Conservation (phyloP, 495 filamentous ascomycete species). For the Tuber calosporum region DNA sequence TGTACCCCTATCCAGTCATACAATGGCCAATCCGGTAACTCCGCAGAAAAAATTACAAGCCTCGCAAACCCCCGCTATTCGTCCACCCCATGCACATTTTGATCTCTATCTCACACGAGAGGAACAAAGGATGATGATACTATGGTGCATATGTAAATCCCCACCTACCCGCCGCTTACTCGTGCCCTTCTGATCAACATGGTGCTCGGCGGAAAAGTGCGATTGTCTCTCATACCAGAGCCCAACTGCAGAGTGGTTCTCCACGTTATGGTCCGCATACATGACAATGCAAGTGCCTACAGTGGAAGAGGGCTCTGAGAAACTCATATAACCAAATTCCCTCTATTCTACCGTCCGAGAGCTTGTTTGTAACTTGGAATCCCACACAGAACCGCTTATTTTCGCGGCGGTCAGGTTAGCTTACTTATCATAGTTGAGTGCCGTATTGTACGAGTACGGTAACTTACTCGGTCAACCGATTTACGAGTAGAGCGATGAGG, state of each 20-base stretch:
- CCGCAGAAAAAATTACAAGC: not conserved
- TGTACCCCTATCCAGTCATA: not conserved
- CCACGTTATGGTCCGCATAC: not conserved
- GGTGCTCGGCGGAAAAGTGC: not conserved
- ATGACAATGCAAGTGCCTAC: not conserved
- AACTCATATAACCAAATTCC: not conserved
- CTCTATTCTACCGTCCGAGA: not conserved
- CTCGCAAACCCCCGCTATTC: not conserved
- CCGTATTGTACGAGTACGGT: too few relatives aligned
- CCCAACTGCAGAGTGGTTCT: not conserved
- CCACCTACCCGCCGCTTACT: not conserved
- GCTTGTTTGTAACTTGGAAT: not conserved
- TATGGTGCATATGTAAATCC: not conserved
- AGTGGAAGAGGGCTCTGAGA: not conserved
- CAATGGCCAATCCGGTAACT: not conserved
- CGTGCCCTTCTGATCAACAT: not conserved
- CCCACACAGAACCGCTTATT: not conserved
- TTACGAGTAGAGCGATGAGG: not conserved
- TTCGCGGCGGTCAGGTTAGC: not conserved
- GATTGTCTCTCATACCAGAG: not conserved
- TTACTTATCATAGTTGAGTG: not conserved
- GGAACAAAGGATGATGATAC: not conserved
- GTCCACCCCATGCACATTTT: not conserved
- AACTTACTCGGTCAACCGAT: not conserved
- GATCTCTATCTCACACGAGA: not conserved